phyloP scores from a whole-genome alignment of 805 yeast genomes.

The Suhomyces canberraensis region DNA sequence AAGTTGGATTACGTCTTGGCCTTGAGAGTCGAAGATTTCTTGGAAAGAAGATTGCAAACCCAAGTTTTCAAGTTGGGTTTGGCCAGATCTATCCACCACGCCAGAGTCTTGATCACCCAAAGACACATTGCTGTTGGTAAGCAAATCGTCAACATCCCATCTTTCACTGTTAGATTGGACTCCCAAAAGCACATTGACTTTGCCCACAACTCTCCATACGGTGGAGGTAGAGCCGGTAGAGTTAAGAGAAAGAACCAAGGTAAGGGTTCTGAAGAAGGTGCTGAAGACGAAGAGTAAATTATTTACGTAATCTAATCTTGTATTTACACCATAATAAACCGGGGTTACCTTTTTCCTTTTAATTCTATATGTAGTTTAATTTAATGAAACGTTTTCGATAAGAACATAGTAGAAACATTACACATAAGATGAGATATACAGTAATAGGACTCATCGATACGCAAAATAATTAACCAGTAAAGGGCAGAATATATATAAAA shows the following conservation, averaged over 20 bases:
- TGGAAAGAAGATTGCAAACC: slow-evolving; percentile 99
- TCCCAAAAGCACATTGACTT: slow-evolving; percentile 99
- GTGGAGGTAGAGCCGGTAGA: slow-evolving; percentile 99
- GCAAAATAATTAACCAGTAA: no score
- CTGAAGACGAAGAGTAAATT: slow-evolving; percentile 71
- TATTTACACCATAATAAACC: slow-evolving; percentile 8
- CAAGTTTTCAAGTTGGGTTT: slow-evolving; percentile 99
- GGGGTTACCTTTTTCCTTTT: slow-evolving; percentile 9
- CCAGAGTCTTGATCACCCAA: slow-evolving; percentile 97
- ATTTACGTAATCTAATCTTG: slow-evolving; percentile 12
- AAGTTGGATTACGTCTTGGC: slow-evolving; percentile 99
- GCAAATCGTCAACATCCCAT: slow-evolving; percentile 98
- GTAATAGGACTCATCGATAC: no score
- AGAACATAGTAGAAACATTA: no score
- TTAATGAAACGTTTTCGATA: no score
- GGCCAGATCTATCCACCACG: slow-evolving; percentile 99
- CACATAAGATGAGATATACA: no score
- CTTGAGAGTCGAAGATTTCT: slow-evolving; percentile 96
- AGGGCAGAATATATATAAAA: no score
- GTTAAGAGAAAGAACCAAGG: slow-evolving; percentile 91
- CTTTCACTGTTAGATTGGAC: slow-evolving; percentile 99
- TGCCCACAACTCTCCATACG: slow-evolving; percentile 98
- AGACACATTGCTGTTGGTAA: slow-evolving; percentile 99
- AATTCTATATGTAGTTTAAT: slow-evolving; percentile 10
- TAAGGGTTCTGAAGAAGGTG: slow-evolving; percentile 65